Conservation (phyloP, 176 grass and related monocot species). For the Musa beccarii region DNA sequence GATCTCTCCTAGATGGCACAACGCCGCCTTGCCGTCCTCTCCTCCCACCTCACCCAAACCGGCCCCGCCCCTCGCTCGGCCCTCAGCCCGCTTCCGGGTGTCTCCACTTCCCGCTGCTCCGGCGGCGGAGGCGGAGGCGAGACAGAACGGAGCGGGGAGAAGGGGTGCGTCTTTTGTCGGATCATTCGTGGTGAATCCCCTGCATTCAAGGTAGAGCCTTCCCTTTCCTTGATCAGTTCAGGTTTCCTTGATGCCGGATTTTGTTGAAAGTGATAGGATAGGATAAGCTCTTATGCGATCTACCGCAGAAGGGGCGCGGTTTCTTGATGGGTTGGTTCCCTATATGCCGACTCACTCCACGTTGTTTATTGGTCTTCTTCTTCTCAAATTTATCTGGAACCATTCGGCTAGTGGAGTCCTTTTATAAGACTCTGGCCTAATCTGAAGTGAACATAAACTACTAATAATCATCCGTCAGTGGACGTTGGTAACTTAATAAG, state of each 20-base stretch:
- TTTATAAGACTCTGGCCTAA: background rate
- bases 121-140: background rate
- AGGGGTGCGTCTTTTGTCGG: slow-evolving; percentile 53
- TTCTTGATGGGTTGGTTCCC: too few species aligned
- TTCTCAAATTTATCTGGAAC: too few species aligned
- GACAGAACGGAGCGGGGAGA: background rate
- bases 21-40: slow-evolving; percentile 45
- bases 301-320: too few species aligned
- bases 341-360: too few species aligned
- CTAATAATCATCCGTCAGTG: background rate
- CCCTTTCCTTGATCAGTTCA: too few species aligned
- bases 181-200: slow-evolving; percentile 44
- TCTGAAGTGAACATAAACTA: background rate
- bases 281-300: too few species aligned
- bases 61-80: background rate
- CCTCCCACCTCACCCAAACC: slow-evolving; percentile 36
- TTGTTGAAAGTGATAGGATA: too few species aligned
- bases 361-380: too few species aligned
- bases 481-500: background rate
- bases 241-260: too few species aligned
- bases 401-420: background rate
- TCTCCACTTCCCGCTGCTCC: background rate
- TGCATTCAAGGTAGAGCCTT: slow-evolving; percentile 45
- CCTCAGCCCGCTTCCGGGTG: background rate
- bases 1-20: slow-evolving; percentile 6